Base-by-base conservation (phyloP, 2,329 filamentous ascomycete species). In the Epichloe glyceriae region DNA sequence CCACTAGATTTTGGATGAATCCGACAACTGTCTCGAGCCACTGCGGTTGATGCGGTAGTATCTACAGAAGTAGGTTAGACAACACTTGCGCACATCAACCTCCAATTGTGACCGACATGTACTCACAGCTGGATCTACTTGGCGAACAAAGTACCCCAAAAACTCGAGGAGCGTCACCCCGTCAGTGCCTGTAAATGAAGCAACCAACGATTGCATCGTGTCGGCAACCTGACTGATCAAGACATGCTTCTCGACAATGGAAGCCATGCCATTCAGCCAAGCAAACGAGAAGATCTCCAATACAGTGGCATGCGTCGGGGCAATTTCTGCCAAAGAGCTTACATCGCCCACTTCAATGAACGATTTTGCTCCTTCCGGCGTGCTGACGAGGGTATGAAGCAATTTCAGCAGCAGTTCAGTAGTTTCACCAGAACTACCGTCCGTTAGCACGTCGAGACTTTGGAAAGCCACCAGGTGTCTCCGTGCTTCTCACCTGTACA, bases 151-250 rank as follows among this genome's bases (percentile, higher is more conserved):
- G 42, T 67, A 66, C 15, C 72, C 74, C n/a, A 82, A 57, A 57
- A 82, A 83, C 39, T 69, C 69, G 2, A 84, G 65, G 3, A 84
- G 66, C 0, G 77, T 82, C 4, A 79, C 75, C 4, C 72, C 78
- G 59, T 83, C 79, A 10, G 79, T 83, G 11, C 73, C 73, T 38
- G 70, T 74, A 58, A 82, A 84, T 0, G 73, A 72, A 7, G 73
- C 67, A 6, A 76, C 67, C 3, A 83, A 67, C 8, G 61, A 63
- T 37, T 70, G 67, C 4, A 83, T 65, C 3, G 69, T 69, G 12
- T 59, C 53, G 54, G 78, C 69, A 41, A 84, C 69, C 53, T 71
- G 73, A 11, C 49, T 45, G 37, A 60, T 56, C 37, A 74, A 52
- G 22, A 53, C 38, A n/a, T 52, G 38, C 49, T 57, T 60, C 55